A percentile compares a stretch with the other conserved stretches of the same genome.
Conservation (phyloP, 2,329 filamentous ascomycete genomes). For the Aspergillus neoniger region DNA sequence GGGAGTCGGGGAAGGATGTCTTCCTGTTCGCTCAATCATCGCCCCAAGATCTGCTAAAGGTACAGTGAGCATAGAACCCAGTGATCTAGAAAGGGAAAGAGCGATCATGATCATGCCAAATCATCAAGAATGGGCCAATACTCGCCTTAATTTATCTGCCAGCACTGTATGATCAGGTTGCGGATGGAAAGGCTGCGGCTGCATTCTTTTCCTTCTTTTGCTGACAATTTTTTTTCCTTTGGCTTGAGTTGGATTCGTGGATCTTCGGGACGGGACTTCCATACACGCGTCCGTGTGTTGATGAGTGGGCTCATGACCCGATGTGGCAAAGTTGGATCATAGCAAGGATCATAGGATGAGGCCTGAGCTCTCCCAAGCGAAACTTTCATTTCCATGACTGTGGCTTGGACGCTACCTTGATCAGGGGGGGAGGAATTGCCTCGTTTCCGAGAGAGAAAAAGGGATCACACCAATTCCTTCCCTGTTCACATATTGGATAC, state of each 20-base stretch:
- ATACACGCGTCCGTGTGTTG: slow-evolving; percentile 3
- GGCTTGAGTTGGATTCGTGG: neutral
- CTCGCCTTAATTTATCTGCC: neutral
- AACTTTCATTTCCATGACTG: slow-evolving; percentile 6
- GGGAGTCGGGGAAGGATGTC: neutral
- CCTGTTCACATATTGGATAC: neutral
- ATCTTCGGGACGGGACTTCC: neutral
- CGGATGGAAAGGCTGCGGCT: neutral
- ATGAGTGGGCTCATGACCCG: slow-evolving; percentile 1
- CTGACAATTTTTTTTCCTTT: neutral
- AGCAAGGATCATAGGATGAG: slow-evolving; percentile 11
- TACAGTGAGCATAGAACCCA: neutral
- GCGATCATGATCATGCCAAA: neutral
- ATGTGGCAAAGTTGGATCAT: slow-evolving; percentile 12
- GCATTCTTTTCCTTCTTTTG: too few relatives aligned
- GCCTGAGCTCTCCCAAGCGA: slow-evolving; percentile 19
- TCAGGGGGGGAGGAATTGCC: neutral
- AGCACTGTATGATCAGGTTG: neutral
- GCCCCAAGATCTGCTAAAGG: slow-evolving; percentile 1
- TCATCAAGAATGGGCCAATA: neutral
- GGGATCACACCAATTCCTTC: neutral
- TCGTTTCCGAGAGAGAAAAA: neutral
- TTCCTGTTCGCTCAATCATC: slow-evolving; percentile 6
- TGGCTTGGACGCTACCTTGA: slow-evolving; percentile 4
- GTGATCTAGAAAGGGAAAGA: neutral